Conservation (phyloP, 768 basidiomycete genomes). For the Thelephora ganbajun region DNA sequence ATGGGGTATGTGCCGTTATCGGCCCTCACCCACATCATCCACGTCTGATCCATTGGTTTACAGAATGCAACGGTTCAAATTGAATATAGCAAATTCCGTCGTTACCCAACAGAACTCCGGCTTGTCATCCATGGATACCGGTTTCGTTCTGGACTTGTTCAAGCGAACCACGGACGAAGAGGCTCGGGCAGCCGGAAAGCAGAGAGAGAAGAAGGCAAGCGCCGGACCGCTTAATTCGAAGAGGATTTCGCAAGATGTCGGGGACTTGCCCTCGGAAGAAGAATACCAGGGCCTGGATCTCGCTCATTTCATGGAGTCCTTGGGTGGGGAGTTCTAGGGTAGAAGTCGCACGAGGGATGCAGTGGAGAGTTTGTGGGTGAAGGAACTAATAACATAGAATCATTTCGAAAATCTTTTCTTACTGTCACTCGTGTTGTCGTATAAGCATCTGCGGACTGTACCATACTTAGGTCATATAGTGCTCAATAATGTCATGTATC, state of each 20-base stretch:
- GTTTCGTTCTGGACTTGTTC: slow-evolving; percentile 92
- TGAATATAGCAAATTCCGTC: slow-evolving; percentile 93
- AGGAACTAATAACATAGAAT: no score
- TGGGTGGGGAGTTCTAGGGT: slow-evolving; percentile 20
- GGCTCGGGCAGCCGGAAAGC: slow-evolving; percentile 36
- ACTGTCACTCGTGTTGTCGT: no score
- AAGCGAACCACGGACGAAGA: slow-evolving; percentile 63
- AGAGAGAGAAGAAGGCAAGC: slow-evolving; percentile 33
- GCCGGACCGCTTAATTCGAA: slow-evolving; percentile 55
- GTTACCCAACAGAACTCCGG: slow-evolving; percentile 97
- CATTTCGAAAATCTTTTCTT: no score
- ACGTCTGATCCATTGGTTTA: slow-evolving; percentile 4
- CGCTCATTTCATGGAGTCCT: slow-evolving; percentile 78
- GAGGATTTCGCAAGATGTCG: slow-evolving; percentile 77
- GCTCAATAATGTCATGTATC: no score
- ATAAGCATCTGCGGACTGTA: no score
- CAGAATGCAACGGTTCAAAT: slow-evolving; percentile 95
- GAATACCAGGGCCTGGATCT: slow-evolving; percentile 86
- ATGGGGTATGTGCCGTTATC: slow-evolving; percentile 65
- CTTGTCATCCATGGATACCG: slow-evolving; percentile 90
- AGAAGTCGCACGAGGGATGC: no score
- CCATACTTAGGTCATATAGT: no score
- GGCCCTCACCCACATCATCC: not conserved
- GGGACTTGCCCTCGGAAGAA: slow-evolving; percentile 83
- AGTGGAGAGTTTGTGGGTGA: no score